Base-by-base conservation (phyloP, 257 asterid genomes). In the Solanum virginianum region DNA sequence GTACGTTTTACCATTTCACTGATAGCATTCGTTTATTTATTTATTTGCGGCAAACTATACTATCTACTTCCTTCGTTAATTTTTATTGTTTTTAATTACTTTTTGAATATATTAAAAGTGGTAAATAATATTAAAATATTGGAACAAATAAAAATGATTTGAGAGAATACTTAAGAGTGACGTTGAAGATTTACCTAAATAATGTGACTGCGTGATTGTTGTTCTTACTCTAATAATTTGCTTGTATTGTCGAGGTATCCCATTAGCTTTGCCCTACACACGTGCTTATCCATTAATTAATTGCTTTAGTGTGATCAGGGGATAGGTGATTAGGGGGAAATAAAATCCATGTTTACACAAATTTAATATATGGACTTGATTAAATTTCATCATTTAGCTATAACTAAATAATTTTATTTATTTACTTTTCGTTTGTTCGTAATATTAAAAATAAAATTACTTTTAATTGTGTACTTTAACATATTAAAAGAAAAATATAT, bases 151-250 rank as follows among this genome's bases (percentile, higher is more conserved):
- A 20, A 20, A 20, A 6, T 57, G 20, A 22, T 8, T 8, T 8
- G n/a, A 4, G 7, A n/a, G 29, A 59, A 13, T 59, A 43, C 53
- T 36, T 89, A 68, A 66, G 87, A 80, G 91, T 90, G 57, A 63
- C 87, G 84, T 89, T 84, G 86, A 89, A 91, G 90, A 85, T 84
- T 49, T 49, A 24, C 82, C 82, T 24, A 77, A 43, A 51, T 51
- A 53, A 26, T 77, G 82, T 51, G 10, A 77, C 47, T 24, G 16
- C 63, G 82, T 49, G 45, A 53, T 53, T 53, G 24, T 15, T 53
- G 65, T 63, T 77, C 82, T 51, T 51, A 51, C 47, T 51, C 63
- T 77, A 77, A 69, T 66, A 65, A 65, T 65, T 36, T 81, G 59
- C 29, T 71, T 59, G 55, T 66, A 83, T 72, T 72, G 88, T 57